Evolutionary conservation across 1,284 basidiomycete genomes (phyloP).

Genomic region (Tylopilus sp.): DNA sequence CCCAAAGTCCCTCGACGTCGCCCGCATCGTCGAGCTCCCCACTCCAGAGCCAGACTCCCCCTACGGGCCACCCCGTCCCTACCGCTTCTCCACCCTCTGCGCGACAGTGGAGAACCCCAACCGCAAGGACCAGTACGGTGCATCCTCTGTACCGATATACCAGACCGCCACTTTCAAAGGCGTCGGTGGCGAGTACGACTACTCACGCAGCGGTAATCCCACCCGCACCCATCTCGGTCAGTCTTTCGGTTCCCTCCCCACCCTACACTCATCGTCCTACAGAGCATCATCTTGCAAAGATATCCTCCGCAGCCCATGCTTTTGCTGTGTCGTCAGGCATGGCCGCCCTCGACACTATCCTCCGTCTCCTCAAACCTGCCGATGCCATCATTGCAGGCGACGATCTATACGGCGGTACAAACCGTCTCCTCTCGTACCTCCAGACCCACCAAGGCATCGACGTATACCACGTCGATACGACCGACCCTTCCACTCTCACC

Average conservation of each 20-base stretch:
- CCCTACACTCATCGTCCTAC: conserved; percentile 12
- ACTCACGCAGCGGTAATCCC: conserved; percentile 93
- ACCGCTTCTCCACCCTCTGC: conserved; percentile 80
- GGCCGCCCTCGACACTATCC: conserved; percentile 95
- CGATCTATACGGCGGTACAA: conserved; percentile 97
- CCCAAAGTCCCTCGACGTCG: conserved; percentile 23
- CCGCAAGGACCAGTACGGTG: conserved; percentile 94
- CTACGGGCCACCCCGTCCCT: conserved; percentile 57
- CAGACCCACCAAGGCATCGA: conserved; percentile 82
- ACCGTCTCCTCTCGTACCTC: conserved; percentile 91
- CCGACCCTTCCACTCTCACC: conserved; percentile 59
- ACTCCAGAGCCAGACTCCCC: conserved; percentile 78
- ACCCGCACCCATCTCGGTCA: conserved; percentile 89
- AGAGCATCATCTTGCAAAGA: conserved; percentile 95
- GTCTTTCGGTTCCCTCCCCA: conserved; percentile 23
- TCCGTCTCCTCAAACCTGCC: conserved; percentile 89
- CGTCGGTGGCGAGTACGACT: conserved; percentile 86
- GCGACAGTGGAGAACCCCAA: conserved; percentile 86
- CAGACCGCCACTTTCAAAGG: conserved; percentile 99
- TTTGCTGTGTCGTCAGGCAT: conserved; percentile 95
- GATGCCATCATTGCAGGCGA: conserved; percentile 95
- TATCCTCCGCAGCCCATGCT: conserved; percentile 83
- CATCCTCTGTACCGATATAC: conserved; percentile 94
- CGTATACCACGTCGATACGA: conserved; percentile 94
- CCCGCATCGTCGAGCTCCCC: conserved; percentile 44